Evolutionary conservation across 768 basidiomycete species (phyloP).

Genomic region (Auricularia heimuer): DNA sequence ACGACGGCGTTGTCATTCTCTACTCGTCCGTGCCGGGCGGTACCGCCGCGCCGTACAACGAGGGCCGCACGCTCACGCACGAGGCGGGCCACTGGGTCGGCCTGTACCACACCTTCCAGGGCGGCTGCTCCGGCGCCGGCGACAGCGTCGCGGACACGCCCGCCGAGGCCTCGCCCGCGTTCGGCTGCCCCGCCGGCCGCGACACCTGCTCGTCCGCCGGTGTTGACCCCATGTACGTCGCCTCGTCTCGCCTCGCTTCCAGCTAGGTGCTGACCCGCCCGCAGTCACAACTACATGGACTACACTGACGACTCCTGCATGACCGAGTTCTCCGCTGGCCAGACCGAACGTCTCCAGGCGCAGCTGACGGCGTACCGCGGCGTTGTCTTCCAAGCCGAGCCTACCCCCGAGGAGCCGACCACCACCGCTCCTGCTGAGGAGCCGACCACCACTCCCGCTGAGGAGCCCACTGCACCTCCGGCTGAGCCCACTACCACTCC

Average conservation of each 20-base stretch:
- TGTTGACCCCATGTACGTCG: constrained; percentile 27
- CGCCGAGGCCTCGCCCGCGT: constrained; percentile 32
- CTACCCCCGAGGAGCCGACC: too few species aligned
- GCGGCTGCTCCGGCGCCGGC: constrained; percentile 31
- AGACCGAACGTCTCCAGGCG: constrained; percentile 14
- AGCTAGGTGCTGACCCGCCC: too few species aligned
- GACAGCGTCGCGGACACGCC: constrained; percentile 40
- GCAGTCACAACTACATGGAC: constrained; percentile 19
- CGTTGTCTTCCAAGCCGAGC: constrained; percentile 3
- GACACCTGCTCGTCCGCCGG: constrained; percentile 20
- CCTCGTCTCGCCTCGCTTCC: too few species aligned
- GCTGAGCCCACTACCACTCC: too few species aligned
- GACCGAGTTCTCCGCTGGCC: constrained; percentile 22
- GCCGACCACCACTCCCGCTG: too few species aligned
- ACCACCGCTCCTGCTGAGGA: too few species aligned
- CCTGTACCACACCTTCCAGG: constrained; percentile 37
- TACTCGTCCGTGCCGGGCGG: constrained; percentile 25
- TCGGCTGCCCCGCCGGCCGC: constrained; percentile 26
- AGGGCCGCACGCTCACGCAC: constrained; percentile 25
- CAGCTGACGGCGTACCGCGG: constrained; percentile 12
- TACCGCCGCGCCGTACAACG: constrained; percentile 1
- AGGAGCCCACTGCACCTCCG: too few species aligned
- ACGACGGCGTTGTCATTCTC: constrained; percentile 31
- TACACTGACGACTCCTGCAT: constrained; percentile 14
- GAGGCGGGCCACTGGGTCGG: constrained; percentile 33